Percentiles rank a stretch among this genome's conserved stretches.
phyloP scores from a whole-genome alignment of 345 rosid species.

The Eucalyptus shirleyi region DNA sequence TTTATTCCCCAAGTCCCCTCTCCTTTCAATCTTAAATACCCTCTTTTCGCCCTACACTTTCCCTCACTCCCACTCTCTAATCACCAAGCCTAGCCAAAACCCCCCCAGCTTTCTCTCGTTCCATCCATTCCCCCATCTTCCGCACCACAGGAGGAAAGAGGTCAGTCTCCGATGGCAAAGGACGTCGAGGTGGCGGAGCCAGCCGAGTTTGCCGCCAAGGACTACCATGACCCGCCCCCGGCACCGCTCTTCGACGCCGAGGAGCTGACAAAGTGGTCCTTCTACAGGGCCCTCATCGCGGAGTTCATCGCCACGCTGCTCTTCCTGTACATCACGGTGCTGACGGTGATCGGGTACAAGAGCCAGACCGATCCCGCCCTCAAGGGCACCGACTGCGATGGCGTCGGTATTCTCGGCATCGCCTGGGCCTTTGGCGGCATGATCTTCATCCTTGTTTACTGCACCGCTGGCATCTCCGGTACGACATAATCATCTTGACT shows the following conservation, averaged over 20 bases:
- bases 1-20: neutral
- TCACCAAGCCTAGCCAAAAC: neutral
- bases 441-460: constrained; percentile 91
- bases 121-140: neutral
- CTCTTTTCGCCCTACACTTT: neutral
- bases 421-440: constrained; percentile 99
- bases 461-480: constrained; percentile 96
- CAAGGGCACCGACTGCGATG: constrained; percentile 33
- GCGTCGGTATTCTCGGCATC: constrained; percentile 82
- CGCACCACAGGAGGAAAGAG: neutral
- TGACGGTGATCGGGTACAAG: constrained; percentile 79
- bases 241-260: constrained; percentile 46
- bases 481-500: neutral
- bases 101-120: neutral
- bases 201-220: constrained; percentile 41
- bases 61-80: neutral
- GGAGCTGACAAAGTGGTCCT: constrained; percentile 62
- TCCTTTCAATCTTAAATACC: neutral
- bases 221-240: constrained; percentile 69
- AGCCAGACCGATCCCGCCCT: constrained; percentile 20
- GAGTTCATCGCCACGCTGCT: constrained; percentile 83
- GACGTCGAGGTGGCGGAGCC: constrained; percentile 22
- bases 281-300: constrained; percentile 70
- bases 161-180: neutral
- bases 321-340: constrained; percentile 60